phyloP scores from a whole-genome alignment of 345 rosid genomes.

The Draba incana region DNA sequence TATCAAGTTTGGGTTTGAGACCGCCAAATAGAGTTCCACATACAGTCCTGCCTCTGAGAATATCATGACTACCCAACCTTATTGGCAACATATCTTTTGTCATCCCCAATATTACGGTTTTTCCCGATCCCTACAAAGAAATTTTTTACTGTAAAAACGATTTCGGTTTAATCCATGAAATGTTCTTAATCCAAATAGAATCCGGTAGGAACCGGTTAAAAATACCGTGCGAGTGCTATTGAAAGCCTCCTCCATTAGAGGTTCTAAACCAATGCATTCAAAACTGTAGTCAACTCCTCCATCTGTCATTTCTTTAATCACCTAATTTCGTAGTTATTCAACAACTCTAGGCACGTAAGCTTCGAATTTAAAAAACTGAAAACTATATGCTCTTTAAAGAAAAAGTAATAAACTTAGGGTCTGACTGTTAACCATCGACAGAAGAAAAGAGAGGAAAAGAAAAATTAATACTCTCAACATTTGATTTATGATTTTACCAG shows the following conservation, averaged over 20 bases:
- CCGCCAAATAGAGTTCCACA: conserved; percentile 61
- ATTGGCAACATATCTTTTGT: conserved; percentile 45
- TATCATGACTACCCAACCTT: conserved; percentile 40
- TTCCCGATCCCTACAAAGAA: conserved; percentile 59
- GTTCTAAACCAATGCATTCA: conserved; percentile 70
- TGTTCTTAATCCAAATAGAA: conserved; percentile 2
- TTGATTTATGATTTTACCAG: no score
- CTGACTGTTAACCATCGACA: no score
- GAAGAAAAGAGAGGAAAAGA: no score
- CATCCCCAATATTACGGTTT: conserved; percentile 65
- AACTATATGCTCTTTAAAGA: background rate
- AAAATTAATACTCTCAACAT: no score
- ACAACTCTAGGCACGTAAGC: background rate
- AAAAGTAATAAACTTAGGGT: no score
- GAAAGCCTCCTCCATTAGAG: conserved; percentile 60
- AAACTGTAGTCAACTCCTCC: conserved; percentile 86
- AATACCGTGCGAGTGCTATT: conserved; percentile 50
- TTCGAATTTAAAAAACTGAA: background rate
- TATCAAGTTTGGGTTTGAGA: conserved; percentile 57
- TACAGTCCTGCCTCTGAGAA: conserved; percentile 52
- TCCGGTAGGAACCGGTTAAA: background rate
- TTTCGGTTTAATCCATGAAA: background rate
- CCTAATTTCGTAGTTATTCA: conserved; percentile 35
- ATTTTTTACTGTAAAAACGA: background rate
- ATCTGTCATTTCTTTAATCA: conserved; percentile 59